Percentiles rank a stretch among this genome's conserved stretches.
phyloP scores from a whole-genome alignment of 495 filamentous ascomycete species.

The Poronia punctata region DNA sequence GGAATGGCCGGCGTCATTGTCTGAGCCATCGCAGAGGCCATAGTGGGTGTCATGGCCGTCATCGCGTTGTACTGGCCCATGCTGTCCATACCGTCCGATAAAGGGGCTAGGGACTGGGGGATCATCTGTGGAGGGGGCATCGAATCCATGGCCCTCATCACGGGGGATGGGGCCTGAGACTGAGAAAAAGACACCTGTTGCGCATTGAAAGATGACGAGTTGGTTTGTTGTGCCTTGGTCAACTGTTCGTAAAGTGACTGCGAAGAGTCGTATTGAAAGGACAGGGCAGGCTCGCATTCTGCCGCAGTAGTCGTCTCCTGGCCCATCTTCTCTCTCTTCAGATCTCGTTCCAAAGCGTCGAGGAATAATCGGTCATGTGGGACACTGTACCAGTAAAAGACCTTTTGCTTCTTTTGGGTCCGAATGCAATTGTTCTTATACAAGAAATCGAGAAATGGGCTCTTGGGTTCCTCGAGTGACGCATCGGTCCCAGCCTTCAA shows the following conservation, averaged over 20 bases:
- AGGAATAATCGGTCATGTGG: conserved; percentile 96
- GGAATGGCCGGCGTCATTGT: conserved; percentile 53
- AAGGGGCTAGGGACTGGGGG: conserved; percentile 75
- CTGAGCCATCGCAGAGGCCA: no score
- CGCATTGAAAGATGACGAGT: conserved; percentile 89
- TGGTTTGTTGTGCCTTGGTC: conserved; percentile 98
- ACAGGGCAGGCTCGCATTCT: conserved; percentile 91
- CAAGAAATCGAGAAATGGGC: conserved; percentile 93
- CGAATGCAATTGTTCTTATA: conserved; percentile 99
- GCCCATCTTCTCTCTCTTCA: conserved; percentile 98
- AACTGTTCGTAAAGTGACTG: conserved; percentile 99
- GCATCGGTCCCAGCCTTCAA: conserved; percentile 97
- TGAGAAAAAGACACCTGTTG: conserved; percentile 66
- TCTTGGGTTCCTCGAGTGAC: conserved; percentile 98
- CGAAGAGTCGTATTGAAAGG: conserved; percentile 98
- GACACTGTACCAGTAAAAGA: conserved; percentile 99
- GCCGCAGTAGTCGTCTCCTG: conserved; percentile 96
- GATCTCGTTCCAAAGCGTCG: conserved; percentile 90
- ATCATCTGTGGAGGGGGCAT: conserved; percentile 64
- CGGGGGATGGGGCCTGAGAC: conserved; percentile 71
- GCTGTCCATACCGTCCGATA: conserved; percentile 71
- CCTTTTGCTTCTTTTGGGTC: conserved; percentile 99
- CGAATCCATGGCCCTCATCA: conserved; percentile 78
- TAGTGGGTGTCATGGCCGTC: conserved; percentile 46
- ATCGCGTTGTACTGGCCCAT: conserved; percentile 69